phyloP scores from a whole-genome alignment of 176 grass and related monocot genomes.

The Eremochloa ophiuroides region DNA sequence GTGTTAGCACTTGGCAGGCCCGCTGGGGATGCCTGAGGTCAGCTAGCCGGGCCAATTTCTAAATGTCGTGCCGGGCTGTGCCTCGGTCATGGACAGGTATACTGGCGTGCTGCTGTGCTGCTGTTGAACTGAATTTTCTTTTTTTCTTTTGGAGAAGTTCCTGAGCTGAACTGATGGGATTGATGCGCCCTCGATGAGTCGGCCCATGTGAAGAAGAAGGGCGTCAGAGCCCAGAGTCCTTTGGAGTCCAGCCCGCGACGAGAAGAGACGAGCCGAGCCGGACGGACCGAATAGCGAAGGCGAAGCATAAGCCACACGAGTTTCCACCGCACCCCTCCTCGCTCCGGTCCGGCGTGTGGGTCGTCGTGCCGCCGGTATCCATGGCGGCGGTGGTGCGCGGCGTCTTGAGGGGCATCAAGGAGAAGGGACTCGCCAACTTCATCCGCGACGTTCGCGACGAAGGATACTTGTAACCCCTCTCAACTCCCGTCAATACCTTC shows the following conservation, averaged over 20 bases:
- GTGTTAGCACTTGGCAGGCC: too few species aligned
- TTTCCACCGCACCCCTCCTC: background rate
- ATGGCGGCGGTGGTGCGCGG: conserved; percentile 80
- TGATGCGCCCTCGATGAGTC: too few species aligned
- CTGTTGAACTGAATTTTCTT: too few species aligned
- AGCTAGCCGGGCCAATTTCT: too few species aligned
- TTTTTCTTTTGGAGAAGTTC: too few species aligned
- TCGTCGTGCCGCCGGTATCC: conserved; percentile 7
- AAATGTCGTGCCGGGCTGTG: too few species aligned
- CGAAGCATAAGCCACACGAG: background rate
- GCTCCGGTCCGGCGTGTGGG: background rate
- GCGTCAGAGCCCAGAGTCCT: background rate
- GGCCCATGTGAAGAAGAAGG: background rate
- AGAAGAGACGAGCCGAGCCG: background rate
- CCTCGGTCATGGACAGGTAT: too few species aligned
- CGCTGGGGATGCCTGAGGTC: too few species aligned
- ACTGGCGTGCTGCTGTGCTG: too few species aligned
- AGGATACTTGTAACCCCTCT: conserved; percentile 57
- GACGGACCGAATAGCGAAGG: background rate
- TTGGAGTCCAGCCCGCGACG: background rate
- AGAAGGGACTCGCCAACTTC: conserved; percentile 79
- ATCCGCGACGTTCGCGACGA: conserved; percentile 61
- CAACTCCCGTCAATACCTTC: background rate
- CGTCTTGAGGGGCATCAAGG: conserved; percentile 60
- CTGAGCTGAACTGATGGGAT: too few species aligned